Evolutionary conservation across 106 monocot species (phyloP), one percentile per base, ranked within the genome.

Genomic region (Narthecium ossifragum): DNA sequence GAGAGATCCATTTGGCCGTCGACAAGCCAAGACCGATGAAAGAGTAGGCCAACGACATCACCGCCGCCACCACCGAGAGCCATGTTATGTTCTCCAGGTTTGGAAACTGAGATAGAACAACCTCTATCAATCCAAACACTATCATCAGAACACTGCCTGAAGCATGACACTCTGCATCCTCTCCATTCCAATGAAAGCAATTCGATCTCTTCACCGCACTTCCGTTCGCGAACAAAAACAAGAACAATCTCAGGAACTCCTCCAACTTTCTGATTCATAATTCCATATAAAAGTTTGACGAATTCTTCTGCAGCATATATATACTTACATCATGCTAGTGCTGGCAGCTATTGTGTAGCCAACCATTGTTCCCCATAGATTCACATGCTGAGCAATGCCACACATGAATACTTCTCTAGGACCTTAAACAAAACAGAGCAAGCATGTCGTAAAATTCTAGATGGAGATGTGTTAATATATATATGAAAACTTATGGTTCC

Each of bases 41-140:
- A 36, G 83, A 88, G 76, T 88, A 88, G 31, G 79, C 70, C 29
- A 83, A 88, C 1, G 88, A 88, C 79, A 83, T 88, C 15, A 51
- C 64, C 10, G 83, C 83, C 0, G 88, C 88, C 20, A 79, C 63
- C 37, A 82, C 66, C 0, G 88, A 88, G 8, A 88, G 70, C 88
- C 79, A 74, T 20, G 79, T 83, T 55, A 88, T 83, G 30, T 88
- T 80, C 76, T 88, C 83, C 67, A 88, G 33, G 73, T 70, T 74
- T 14, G 88, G 88, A 36, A 83, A 71, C 51, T 88, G 88, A 26
- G 88, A 88, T 24, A 88, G 62, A 12, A 77, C 63, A 4, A 88
- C 43, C 50, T 88, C 73, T 5, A 88, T 32, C 12, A 70, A 4
- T 9, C 88, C 83, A 25, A 76, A 88, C 9, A 64, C 40, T n/a